Evolutionary conservation across 1,284 basidiomycete genomes (phyloP), one percentile per base, ranked within the genome.

Genomic region (Cutaneotrichosporon sp.): DNA sequence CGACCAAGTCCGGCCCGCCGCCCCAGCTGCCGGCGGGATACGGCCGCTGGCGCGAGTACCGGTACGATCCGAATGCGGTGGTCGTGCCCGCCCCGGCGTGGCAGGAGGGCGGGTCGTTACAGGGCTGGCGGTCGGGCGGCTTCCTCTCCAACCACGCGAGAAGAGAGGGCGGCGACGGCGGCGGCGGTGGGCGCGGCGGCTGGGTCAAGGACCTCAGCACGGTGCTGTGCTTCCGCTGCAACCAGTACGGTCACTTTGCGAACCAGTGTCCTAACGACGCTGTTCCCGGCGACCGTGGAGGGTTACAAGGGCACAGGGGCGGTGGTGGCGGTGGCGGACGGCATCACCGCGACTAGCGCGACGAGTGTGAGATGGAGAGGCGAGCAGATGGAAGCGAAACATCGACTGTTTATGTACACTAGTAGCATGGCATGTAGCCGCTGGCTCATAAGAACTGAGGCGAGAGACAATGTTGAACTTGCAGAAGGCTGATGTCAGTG

Each of bases 221-320:
- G 43, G 90, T 95, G 10, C 80, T 91, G 43, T 95, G 92, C 76
- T 95, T 94, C 83, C 60, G 55, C 50, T 70, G 70, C 24, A 69
- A 69, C 54, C 89, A 92, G 79, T 88, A 89, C 71, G 93, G 93
- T 1, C 93, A 97, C 76, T 95, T 95, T 74, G 93, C 93, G n/a
- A 95, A 95, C 75, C 87, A 90, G 69, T 95, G 93, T 79, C 85
- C 89, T 60, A 91, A 93, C 80, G 62, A 69, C 47, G 75, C 75
- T 25, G 72, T 76, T 8, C 77, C 78, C 3, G 78, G 78, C 1
- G 78, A 80, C 63, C 67, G 78, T 57, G 78, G 78, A 20, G 78
- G 78, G 1, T 60, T 77, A 53, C 51, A 50, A n/a, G n/a, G n/a
- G n/a, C n/a, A n/a, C n/a, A 2, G 47, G 47, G 3, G 25, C 20